Evolutionary conservation across 345 rosid genomes (phyloP).

Genomic region (Triadica sebifera): DNA sequence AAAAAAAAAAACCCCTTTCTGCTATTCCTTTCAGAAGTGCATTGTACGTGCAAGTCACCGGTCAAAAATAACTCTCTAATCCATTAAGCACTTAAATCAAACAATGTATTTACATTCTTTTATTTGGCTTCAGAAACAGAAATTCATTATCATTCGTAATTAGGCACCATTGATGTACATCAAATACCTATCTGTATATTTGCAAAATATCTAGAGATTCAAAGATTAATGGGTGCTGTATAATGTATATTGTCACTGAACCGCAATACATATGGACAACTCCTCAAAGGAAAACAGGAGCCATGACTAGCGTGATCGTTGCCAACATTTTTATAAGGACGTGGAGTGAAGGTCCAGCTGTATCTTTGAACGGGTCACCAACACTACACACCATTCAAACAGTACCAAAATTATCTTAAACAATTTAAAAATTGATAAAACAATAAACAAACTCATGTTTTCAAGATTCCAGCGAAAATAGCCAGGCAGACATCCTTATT

Average conservation of each 20-base stretch:
- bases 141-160: neutral
- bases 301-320: constrained; percentile 96
- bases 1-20: too few relatives aligned
- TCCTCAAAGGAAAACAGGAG: constrained; percentile 72
- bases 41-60: too few relatives aligned
- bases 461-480: neutral
- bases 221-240: neutral
- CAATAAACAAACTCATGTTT: neutral
- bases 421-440: too few relatives aligned
- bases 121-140: neutral
- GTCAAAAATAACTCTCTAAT: too few relatives aligned
- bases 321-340: constrained; percentile 88
- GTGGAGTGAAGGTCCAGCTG: constrained; percentile 94
- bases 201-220: constrained; percentile 20
- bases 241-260: constrained; percentile 1
- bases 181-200: constrained; percentile 23
- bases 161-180: constrained; percentile 29
- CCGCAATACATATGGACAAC: constrained; percentile 23
- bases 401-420: neutral
- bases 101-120: neutral
- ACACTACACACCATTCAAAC: constrained; percentile 55
- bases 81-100: too few relatives aligned
- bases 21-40: too few relatives aligned
- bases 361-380: constrained; percentile 98
- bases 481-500: too few relatives aligned